Percentiles rank a stretch among this genome's conserved stretches.
Conservation (phyloP, 768 basidiomycete genomes). For the Heimioporus sp. region DNA sequence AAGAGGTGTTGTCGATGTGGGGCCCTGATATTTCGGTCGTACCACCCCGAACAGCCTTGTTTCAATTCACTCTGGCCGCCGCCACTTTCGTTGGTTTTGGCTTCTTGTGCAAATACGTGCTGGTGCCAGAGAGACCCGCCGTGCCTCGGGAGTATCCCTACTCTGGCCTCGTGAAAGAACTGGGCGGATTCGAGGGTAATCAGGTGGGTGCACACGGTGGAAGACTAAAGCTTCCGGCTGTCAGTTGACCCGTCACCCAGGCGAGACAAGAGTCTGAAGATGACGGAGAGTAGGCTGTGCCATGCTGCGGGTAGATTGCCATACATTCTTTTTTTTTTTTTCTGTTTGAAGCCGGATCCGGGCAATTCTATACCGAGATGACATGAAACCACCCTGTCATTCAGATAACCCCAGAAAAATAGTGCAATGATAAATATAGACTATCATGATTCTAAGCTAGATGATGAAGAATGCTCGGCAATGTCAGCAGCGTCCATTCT, state of each 20-base stretch:
- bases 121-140: constrained; percentile 61
- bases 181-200: constrained; percentile 77
- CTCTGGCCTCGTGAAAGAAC: constrained; percentile 69
- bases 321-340: neutral
- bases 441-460: constrained; percentile 4
- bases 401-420: neutral
- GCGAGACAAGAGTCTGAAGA: constrained; percentile 35
- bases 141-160: constrained; percentile 76
- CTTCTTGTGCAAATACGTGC: constrained; percentile 50
- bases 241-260: constrained; percentile 20
- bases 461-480: constrained; percentile 8
- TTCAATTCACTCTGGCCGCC: constrained; percentile 62
- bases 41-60: constrained; percentile 55
- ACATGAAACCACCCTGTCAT: neutral
- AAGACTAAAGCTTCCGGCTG: neutral
- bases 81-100: constrained; percentile 65
- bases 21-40: constrained; percentile 74
- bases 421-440: constrained; percentile 2
- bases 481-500: constrained; percentile 7
- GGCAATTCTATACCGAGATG: neutral
- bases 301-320: constrained; percentile 1
- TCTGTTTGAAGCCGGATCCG: constrained; percentile 6
- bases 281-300: constrained; percentile 32
- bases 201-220: constrained; percentile 48
- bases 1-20: constrained; percentile 85